Conservation (phyloP, 345 rosid genomes). For the Barbarea vulgaris region DNA sequence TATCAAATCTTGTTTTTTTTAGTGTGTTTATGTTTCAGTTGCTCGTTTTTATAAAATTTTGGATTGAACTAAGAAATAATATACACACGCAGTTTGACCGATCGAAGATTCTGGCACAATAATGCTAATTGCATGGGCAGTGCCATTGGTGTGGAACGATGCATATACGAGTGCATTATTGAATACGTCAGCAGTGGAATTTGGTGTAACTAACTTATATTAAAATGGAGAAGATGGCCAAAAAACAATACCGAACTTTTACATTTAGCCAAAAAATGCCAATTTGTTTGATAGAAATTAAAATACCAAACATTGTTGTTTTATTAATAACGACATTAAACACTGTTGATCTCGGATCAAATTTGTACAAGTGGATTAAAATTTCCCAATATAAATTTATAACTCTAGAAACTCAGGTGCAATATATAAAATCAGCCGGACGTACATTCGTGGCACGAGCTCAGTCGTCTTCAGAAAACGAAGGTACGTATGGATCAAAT, state of each 20-base stretch:
- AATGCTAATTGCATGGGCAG: conserved; percentile 1
- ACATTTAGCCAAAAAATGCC: background rate
- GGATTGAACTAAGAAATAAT: background rate
- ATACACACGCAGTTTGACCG: background rate
- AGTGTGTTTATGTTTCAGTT: background rate
- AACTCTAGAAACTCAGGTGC: background rate
- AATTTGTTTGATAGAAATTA: background rate
- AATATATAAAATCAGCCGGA: too few species aligned
- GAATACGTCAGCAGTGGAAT: background rate
- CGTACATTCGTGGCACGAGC: too few species aligned
- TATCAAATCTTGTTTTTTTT: too few species aligned
- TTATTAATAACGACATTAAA: background rate
- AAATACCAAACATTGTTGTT: too few species aligned
- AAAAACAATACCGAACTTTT: background rate
- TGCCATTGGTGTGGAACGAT: background rate
- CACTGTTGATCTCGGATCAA: background rate
- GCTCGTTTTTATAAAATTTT: background rate
- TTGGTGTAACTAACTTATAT: background rate
- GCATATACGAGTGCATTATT: background rate
- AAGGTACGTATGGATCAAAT: too few species aligned
- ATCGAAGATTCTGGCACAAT: background rate
- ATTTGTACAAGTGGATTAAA: background rate
- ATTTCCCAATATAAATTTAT: background rate
- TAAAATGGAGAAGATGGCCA: background rate
- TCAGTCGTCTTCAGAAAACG: too few species aligned